Conservation (phyloP, 2,329 filamentous ascomycete genomes). For the Pestalotiopsis sp. region DNA sequence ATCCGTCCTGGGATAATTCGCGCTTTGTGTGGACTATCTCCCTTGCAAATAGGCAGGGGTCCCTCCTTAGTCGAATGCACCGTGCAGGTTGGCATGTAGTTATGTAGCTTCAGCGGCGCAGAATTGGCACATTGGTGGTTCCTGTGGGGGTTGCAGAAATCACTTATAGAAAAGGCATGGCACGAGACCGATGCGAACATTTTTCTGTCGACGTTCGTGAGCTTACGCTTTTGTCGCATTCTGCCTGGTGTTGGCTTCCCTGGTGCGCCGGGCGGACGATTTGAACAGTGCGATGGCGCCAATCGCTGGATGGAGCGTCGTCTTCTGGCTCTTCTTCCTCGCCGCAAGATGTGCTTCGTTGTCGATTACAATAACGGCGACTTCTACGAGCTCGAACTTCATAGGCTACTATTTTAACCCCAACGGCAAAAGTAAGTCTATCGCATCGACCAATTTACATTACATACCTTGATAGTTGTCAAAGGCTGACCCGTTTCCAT, state of each 20-base stretch:
- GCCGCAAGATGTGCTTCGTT: not conserved
- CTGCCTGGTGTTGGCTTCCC: not conserved
- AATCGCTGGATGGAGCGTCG: not conserved
- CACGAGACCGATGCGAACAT: not conserved
- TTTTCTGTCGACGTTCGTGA: not conserved
- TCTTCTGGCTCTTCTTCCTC: not conserved
- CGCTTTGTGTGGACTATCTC: not conserved
- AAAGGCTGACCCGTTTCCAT: not conserved
- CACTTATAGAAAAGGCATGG: not conserved
- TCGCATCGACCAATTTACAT: not conserved
- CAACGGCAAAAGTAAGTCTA: not conserved
- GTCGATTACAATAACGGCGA: not conserved
- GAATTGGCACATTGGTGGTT: not conserved
- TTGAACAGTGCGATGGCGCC: not conserved
- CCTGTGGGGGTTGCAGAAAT: not conserved
- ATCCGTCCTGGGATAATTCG: not conserved
- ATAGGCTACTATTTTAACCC: not conserved
- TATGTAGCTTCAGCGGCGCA: not conserved
- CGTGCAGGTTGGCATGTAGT: no score
- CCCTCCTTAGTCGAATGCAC: no score
- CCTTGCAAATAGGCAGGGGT: no score
- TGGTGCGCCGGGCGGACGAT: not conserved
- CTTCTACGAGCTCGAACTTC: not conserved
- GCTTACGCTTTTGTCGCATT: not conserved
- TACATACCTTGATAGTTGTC: not conserved